Conservation (phyloP, 2,329 filamentous ascomycete genomes). For the Elsinoe fawcettii region DNA sequence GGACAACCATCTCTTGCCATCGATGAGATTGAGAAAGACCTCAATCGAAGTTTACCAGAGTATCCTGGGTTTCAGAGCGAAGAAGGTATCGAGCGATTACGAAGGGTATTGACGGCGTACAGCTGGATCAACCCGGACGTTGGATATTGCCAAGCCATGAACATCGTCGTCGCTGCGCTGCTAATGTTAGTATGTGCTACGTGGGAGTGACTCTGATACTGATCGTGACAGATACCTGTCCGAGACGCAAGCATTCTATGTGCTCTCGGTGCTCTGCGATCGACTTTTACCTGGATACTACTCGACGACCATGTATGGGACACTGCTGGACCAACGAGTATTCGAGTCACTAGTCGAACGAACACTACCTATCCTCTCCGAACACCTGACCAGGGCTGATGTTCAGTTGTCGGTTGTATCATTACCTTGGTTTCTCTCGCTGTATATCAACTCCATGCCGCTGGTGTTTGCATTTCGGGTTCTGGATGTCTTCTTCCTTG, state of each 20-base stretch:
- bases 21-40: slow-evolving; percentile 97
- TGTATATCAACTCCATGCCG: slow-evolving; percentile 99
- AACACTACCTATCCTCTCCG: slow-evolving; percentile 97
- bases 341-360: slow-evolving; percentile 98
- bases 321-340: slow-evolving; percentile 88
- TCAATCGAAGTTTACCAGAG: slow-evolving; percentile 92
- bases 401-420: slow-evolving; percentile 97
- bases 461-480: slow-evolving; percentile 95
- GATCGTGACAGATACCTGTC: slow-evolving; percentile 68
- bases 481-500: slow-evolving; percentile 94
- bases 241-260: slow-evolving; percentile 88
- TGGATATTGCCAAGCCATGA: slow-evolving; percentile 99
- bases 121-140: slow-evolving; percentile 95
- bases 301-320: slow-evolving; percentile 98
- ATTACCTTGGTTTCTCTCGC: slow-evolving; percentile 91
- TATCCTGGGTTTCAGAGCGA: slow-evolving; percentile 96
- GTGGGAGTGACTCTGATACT: slow-evolving; percentile 20
- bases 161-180: slow-evolving; percentile 95
- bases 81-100: slow-evolving; percentile 82
- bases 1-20: slow-evolving; percentile 89
- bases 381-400: slow-evolving; percentile 93
- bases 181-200: slow-evolving; percentile 59
- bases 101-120: slow-evolving; percentile 89
- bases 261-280: slow-evolving; percentile 86
- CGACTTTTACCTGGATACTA: slow-evolving; percentile 93